Evolutionary conservation across 2,329 filamentous ascomycete species (phyloP), one percentile per base, ranked within the genome.

Genomic region (Diaporthe citriasiana): DNA sequence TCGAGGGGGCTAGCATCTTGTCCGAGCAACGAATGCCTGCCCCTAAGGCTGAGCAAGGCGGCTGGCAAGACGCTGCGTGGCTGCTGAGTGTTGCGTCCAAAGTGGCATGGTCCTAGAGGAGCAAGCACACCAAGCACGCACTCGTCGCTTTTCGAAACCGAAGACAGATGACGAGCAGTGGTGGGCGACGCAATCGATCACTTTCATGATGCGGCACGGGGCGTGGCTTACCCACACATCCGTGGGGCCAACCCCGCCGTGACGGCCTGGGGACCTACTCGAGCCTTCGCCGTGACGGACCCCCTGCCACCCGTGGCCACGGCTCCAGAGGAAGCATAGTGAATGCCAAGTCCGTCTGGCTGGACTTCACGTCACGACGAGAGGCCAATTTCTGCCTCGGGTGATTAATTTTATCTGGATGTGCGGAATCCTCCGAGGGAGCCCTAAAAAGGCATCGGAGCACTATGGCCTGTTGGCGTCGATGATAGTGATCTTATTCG

Each of bases 1-100:
- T 84, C 35, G 85, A 85, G 76, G 85, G 84, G 56, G 80, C 85
- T 69, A 81, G 84, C 4, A 83, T 80, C 40, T 73, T 80, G n/a
- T 80, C 84, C 0, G 84, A 87, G 63, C 87, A 89, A 65, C 82
- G 82, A 13, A 82, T 91, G 51, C 85, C 85, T 27, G 84, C 87
- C 15, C 79, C 89, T 79, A 86, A 86, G 55, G 83, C 85, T 12
- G 87, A 92, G 69, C 87, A 89, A 56, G 90, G 89, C 22, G 88
- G 88, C 12, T 93, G 91, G 91, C 87, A 89, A 73, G 92, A 93
- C 81, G 91, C 91, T 35, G 90, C 90, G 22, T 93, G 91, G 92
- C 81, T 93, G 60, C 82, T 93, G 72, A 91, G 87, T 76, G 90
- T 93, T 76, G 91, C 91, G 15, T 87, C 88, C 35, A 91, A 90